phyloP scores from a whole-genome alignment of 139 green algal species.

The Chlorella sp. region DNA sequence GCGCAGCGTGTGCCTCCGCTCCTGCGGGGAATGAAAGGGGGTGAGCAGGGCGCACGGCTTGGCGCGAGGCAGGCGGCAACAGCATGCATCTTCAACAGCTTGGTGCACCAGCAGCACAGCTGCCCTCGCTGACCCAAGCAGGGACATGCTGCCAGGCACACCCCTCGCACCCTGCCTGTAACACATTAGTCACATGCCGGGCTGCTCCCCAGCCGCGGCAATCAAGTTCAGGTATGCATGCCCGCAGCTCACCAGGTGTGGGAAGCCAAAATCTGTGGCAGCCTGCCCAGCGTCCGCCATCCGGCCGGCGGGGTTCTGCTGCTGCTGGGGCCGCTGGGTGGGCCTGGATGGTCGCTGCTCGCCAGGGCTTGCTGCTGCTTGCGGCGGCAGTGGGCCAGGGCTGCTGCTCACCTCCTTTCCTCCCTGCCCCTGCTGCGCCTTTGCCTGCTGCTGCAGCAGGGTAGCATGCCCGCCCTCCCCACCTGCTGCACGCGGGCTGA shows the following conservation, averaged over 20 bases:
- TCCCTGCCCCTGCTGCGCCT: not conserved
- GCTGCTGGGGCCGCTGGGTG: not conserved
- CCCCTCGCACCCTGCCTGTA: too few relatives aligned
- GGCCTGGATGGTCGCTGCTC: not conserved
- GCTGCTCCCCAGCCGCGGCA: too few relatives aligned
- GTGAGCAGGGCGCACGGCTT: not conserved
- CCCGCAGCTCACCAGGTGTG: not conserved
- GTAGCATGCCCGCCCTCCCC: too few relatives aligned
- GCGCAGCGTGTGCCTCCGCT: constrained; percentile 70
- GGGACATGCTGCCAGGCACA: too few relatives aligned
- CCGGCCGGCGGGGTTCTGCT: not conserved
- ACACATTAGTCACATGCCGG: too few relatives aligned
- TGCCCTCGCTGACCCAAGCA: too few relatives aligned
- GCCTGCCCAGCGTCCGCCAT: not conserved
- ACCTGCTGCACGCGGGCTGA: not conserved
- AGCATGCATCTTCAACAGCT: too few relatives aligned
- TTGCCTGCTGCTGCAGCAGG: not conserved
- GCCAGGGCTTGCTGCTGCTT: not conserved
- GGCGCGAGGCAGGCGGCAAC: not conserved
- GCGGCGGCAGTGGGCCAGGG: not conserved
- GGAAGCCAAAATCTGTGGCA: constrained; percentile 41
- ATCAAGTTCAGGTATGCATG: too few relatives aligned
- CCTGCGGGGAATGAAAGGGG: constrained; percentile 3
- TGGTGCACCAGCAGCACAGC: too few relatives aligned
- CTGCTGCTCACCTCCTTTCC: too few relatives aligned